Conservation (phyloP, 768 basidiomycete genomes). For the Tricholomella constricta region DNA sequence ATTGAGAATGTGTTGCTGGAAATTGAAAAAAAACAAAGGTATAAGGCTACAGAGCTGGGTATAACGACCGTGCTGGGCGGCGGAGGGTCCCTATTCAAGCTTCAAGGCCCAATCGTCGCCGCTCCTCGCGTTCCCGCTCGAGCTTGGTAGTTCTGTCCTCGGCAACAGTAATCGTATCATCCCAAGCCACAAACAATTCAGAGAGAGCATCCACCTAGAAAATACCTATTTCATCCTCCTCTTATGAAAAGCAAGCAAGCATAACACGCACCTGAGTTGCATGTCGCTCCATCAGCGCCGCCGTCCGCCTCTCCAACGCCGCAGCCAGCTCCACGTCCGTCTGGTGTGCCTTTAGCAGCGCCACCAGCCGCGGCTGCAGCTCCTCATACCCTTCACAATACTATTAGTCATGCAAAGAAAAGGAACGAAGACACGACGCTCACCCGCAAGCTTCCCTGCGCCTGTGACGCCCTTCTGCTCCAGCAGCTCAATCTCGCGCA, state of each 20-base stretch:
- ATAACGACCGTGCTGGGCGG: not conserved
- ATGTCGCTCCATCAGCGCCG: conserved; percentile 65
- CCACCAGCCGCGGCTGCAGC: conserved; percentile 67
- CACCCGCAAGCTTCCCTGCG: conserved; percentile 72
- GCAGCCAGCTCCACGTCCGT: conserved; percentile 60
- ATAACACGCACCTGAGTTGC: conserved; percentile 59
- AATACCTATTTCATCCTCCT: not conserved
- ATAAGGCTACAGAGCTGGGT: not conserved
- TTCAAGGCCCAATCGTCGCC: conserved; percentile 61
- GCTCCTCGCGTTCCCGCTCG: conserved; percentile 64
- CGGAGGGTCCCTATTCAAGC: conserved; percentile 14
- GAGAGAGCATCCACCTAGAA: conserved; percentile 76
- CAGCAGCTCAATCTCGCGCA: conserved; percentile 73
- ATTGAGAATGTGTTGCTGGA: too few species aligned
- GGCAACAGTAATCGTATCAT: conserved; percentile 69
- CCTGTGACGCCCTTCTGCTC: conserved; percentile 71
- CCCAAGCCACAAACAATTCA: conserved; percentile 85
- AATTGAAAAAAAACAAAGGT: not conserved
- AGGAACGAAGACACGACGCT: conserved; percentile 1
- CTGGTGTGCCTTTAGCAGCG: conserved; percentile 56
- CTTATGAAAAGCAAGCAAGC: not conserved
- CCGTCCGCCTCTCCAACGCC: conserved; percentile 67
- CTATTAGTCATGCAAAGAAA: not conserved
- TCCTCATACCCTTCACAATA: conserved; percentile 55
- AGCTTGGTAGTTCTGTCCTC: conserved; percentile 59